Evolutionary conservation across 2,329 filamentous ascomycete species (phyloP).

Genomic region (Ophiostoma himal-ulmi): DNA sequence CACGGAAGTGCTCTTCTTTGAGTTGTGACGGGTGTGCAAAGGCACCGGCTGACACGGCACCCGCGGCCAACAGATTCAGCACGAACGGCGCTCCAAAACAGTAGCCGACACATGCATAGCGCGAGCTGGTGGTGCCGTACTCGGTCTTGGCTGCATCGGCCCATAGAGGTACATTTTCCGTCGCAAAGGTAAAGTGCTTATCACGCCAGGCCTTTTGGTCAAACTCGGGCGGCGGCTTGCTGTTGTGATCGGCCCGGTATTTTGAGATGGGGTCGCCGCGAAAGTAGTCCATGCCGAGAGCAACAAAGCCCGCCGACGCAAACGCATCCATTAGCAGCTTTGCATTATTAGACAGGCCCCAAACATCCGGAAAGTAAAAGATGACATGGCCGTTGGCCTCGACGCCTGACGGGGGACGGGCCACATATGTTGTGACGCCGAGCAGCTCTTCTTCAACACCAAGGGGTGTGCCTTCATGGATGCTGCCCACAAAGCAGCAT

Average conservation of each 20-base stretch:
- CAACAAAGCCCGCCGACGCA: conserved; percentile 24
- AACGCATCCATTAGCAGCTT: conserved; percentile 29
- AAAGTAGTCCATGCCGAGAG: conserved; percentile 28
- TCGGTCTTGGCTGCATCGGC: conserved; percentile 34
- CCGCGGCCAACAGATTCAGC: conserved; percentile 37
- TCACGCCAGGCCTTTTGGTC: conserved; percentile 45
- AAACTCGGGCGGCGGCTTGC: conserved; percentile 37
- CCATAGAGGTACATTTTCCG: conserved; percentile 42
- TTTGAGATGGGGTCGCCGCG: conserved; percentile 33
- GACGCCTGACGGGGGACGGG: conserved; percentile 24
- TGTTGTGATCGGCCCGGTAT: conserved; percentile 25
- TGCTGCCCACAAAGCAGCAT: conserved; percentile 29
- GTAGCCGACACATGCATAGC: conserved; percentile 40
- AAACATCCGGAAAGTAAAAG: conserved; percentile 27
- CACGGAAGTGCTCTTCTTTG: conserved; percentile 42
- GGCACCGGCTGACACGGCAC: conserved; percentile 39
- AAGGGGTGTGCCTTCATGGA: conserved; percentile 29
- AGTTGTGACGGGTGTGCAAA: conserved; percentile 48
- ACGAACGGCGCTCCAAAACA: conserved; percentile 43
- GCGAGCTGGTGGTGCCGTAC: conserved; percentile 34
- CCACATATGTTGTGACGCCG: conserved; percentile 30
- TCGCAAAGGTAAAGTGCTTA: conserved; percentile 41
- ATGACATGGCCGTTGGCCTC: conserved; percentile 25
- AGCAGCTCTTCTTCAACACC: conserved; percentile 27
- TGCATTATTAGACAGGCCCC: conserved; percentile 26